Conservation (phyloP, 306 rosid species). For the Begonia peltatifolia region DNA sequence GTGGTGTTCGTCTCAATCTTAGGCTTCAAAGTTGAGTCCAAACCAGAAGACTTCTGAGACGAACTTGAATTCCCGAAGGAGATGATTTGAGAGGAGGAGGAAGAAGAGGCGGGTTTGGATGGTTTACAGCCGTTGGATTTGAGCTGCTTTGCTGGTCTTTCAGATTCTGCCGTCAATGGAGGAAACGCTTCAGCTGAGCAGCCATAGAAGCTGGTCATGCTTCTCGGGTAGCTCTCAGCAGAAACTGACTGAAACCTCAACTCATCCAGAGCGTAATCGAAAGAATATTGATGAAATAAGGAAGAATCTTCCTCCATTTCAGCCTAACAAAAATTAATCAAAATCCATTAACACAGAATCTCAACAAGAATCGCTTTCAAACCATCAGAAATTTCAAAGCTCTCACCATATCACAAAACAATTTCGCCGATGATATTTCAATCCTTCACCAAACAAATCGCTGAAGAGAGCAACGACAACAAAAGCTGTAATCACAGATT, state of each 20-base stretch:
- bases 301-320: constrained; percentile 19
- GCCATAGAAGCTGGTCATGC: neutral
- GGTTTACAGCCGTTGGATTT: constrained; percentile 26
- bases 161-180: neutral
- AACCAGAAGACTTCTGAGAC: constrained; percentile 10
- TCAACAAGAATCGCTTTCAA: neutral
- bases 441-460: neutral
- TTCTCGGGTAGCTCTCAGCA: constrained; percentile 14
- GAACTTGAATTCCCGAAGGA: constrained; percentile 34
- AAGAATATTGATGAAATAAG: constrained; percentile 15
- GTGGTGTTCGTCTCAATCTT: constrained; percentile 13
- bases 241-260: constrained; percentile 20
- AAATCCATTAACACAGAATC: neutral
- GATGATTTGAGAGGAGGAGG: constrained; percentile 42
- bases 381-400: neutral
- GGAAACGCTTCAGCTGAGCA: neutral
- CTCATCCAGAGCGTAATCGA: constrained; percentile 22
- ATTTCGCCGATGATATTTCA: constrained; percentile 24
- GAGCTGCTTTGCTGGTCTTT: constrained; percentile 24
- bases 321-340: constrained; percentile 1
- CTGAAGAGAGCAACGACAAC: too few species aligned
- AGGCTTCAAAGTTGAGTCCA: constrained; percentile 16
- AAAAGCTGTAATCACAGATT: too few species aligned
- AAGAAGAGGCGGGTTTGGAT: constrained; percentile 14
- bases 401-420: constrained; percentile 52